A percentile compares a stretch with the other conserved stretches of the same genome.
These are phyloP conservation scores for Ambrosia trifida DNA, from an alignment of 129 eudicot genomes.

Conservation along the genomic window DNA sequence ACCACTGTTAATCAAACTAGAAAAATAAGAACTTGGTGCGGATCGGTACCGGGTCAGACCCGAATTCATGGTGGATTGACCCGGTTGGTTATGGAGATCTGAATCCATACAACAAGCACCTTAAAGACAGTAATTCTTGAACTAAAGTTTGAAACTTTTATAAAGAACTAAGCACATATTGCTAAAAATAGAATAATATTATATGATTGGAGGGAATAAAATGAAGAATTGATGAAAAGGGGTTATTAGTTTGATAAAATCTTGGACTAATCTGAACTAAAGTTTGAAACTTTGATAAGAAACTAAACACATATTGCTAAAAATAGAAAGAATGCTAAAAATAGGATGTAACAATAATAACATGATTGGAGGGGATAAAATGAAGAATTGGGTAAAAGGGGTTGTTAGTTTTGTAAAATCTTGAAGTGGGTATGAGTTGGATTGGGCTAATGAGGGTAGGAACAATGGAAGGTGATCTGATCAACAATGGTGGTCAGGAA, in stretches of 20 bases:
- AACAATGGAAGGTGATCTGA: not conserved
- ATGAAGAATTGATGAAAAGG: no score
- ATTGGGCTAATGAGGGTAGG: not conserved
- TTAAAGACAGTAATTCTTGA: constrained; percentile 14
- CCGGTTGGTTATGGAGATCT: constrained; percentile 36
- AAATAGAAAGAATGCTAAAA: constrained; percentile 11
- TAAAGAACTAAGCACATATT: not conserved
- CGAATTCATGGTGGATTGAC: constrained; percentile 45
- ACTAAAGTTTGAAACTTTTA: not conserved
- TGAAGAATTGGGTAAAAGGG: constrained; percentile 1
- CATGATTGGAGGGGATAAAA: not conserved
- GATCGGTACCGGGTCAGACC: constrained; percentile 75
- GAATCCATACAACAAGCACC: constrained; percentile 35
- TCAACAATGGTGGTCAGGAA: not conserved
- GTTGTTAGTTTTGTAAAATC: not conserved
- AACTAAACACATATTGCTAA: not conserved
- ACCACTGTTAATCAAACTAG: constrained; percentile 40
- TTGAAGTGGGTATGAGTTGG: not conserved
- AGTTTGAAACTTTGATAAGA: not conserved
- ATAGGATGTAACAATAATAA: constrained; percentile 19
- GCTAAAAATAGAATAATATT: no score
- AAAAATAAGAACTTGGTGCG: constrained; percentile 78
- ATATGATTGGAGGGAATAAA: no score
- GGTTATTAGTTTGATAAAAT: no score
- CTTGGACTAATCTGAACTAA: not conserved